Evolutionary conservation across 2,329 filamentous ascomycete genomes (phyloP), one percentile per base, ranked within the genome.

Genomic region (Fusarium avenaceum): DNA sequence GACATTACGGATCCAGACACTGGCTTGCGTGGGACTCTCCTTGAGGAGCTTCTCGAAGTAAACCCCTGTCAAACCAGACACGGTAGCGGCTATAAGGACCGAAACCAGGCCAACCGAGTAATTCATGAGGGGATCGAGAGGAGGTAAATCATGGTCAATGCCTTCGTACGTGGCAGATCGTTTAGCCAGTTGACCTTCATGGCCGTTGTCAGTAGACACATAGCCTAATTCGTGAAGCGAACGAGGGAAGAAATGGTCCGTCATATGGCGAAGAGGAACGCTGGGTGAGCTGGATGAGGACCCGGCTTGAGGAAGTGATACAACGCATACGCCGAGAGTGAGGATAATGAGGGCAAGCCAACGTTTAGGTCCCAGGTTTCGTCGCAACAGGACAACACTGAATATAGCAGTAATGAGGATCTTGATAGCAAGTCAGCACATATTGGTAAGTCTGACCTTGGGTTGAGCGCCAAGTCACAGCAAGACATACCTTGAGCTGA

Each of bases 31-130:
- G 0, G 87, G 85, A n/a, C 92, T 91, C 69, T 97, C 92, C 78
- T 96, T 97, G 56, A 98, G 84, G 4, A 97, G 89, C 80, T 96
- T 97, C 78, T 98, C 92, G 69, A 95, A 94, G 73, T 92, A 93
- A 2, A 95, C 93, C 0, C 94, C 92, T 0, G 93, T 95, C 48
- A 97, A 81, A 4, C 94, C 94, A 2, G 94, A 97, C 9, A 96
- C 86, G 11, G 90, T 83, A 51, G 93, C 94, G 14, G 94, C 91
- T 13, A 91, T 81, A 40, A 97, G 80, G 1, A 96, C 94, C 1
- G 95, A 91, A 5, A 89, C 81, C 20, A 98, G 80, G 6, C 96
- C 96, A 46, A 96, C 84, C 0, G 90, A 90, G 66, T 90, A 89
- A 79, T 96, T 94, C 87, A 96, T 90, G 47, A 82, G 76, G 2